Evolutionary conservation across 208 protist genomes (phyloP).

Genomic region (Balamuthia mandrillaris): DNA sequence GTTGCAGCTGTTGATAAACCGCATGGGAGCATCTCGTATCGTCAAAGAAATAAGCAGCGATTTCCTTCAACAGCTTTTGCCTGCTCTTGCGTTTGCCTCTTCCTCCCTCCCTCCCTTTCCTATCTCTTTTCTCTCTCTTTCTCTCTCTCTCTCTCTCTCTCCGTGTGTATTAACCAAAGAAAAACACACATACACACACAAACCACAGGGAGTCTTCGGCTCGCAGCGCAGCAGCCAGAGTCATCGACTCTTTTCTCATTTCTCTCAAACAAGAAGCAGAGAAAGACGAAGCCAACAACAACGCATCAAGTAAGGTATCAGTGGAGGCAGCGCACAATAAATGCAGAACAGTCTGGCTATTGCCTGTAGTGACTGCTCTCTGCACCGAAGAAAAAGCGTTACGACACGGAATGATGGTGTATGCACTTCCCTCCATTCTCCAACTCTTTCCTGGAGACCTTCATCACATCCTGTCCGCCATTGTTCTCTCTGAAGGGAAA

Average conservation of each 20-base stretch:
- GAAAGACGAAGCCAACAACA: neutral
- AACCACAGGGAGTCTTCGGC: neutral
- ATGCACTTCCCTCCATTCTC: neutral
- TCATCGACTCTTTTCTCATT: neutral
- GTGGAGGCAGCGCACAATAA: neutral
- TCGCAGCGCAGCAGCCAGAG: neutral
- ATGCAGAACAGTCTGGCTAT: neutral
- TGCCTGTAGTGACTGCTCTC: neutral
- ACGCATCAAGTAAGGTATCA: neutral
- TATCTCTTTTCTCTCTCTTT: neutral
- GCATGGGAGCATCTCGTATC: neutral
- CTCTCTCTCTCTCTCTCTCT: too few relatives aligned
- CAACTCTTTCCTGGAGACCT: neutral
- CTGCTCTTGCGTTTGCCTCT: neutral
- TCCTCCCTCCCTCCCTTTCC: neutral
- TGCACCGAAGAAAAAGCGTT: neutral
- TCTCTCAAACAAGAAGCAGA: neutral
- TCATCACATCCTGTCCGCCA: neutral
- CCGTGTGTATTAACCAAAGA: too few relatives aligned
- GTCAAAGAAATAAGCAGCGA: conserved; percentile 12
- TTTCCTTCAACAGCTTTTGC: neutral
- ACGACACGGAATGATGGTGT: neutral
- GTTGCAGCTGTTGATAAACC: conserved; percentile 13
- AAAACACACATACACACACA: too few relatives aligned
- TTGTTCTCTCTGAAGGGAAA: neutral